Base-by-base conservation (phyloP, 495 filamentous ascomycete genomes). In the Daldinia caldariorum region DNA sequence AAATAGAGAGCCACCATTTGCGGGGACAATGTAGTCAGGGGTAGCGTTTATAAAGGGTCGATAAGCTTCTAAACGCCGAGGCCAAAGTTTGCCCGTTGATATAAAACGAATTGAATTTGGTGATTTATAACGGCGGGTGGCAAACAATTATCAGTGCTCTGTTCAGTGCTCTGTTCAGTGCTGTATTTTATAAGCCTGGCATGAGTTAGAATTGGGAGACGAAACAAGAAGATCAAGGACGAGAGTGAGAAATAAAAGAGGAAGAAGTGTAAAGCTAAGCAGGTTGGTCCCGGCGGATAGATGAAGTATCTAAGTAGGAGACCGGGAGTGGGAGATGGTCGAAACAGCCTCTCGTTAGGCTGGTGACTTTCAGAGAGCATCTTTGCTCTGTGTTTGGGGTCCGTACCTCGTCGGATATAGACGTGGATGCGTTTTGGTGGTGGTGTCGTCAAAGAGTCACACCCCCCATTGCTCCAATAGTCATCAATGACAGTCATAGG, bases 401-500 rank as follows among this genome's bases (percentile, higher is more conserved):
- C 70, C 66, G 70, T 72, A 69, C 70, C 60, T 61, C 66, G 35
- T 71, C 69, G 63, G 69, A 71, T 71, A 71, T 71, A 73, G 72
- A 77, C 74, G 74, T 75, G 74, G 74, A 75, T 77, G 61, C 63
- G 61, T 67, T 65, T 70, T 73, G 74, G 59, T 77, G 74, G 74
- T 72, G 75, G 70, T 71, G 75, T 71, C 60, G 65, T 71, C 61
- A 62, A 71, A 51, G 72, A 77, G 75, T 77, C 75, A 77, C 75
- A 74, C 67, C 54, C 54, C 60, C 69, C 63, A 57, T 67, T 34
- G 66, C 66, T 61, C 71, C 73, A 74, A 55, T 73, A 69, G 72
- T 69, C 66, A 72, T 72, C 67, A 45, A 62, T 64, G 59, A 34
- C 66, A 73, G 73, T 77, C 73, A 77, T 75, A 69, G 74, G 74